Evolutionary conservation across 2,329 filamentous ascomycete species (phyloP).

Genomic region (Macrophomina phaseolina): DNA sequence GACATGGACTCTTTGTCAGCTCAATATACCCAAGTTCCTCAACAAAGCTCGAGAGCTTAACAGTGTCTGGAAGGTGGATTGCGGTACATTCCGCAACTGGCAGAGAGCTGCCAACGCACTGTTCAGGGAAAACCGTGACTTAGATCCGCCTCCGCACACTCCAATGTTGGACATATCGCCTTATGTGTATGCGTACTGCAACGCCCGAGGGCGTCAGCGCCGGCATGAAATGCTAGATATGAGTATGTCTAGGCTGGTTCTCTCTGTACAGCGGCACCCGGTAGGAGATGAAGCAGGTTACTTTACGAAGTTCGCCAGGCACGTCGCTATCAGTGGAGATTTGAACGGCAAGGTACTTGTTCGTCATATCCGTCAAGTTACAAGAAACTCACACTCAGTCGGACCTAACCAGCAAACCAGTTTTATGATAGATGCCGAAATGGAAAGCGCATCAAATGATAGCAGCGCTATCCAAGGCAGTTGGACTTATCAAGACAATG

Average conservation of each 20-base stretch:
- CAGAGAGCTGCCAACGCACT: neutral
- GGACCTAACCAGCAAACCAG: no score
- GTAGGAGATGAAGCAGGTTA: neutral
- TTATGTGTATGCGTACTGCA: neutral
- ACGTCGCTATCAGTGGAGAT: neutral
- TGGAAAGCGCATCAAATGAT: no score
- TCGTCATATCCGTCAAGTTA: neutral
- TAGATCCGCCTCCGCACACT: neutral
- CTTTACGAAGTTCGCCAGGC: neutral
- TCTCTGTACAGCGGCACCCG: neutral
- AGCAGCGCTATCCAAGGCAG: no score
- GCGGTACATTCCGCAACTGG: neutral
- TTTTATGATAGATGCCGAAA: no score
- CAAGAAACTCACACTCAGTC: no score
- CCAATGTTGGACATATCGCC: neutral
- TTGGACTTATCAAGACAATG: no score
- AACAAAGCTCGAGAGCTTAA: neutral
- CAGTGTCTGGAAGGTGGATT: neutral
- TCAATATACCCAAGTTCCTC: neutral
- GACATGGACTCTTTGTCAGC: neutral
- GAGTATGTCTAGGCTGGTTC: slow-evolving; percentile 6
- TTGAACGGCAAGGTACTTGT: neutral
- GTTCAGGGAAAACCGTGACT: neutral
- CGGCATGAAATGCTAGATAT: neutral
- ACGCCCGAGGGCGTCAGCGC: no score